These are phyloP conservation scores for Torulaspora gathmanii DNA, from an alignment of 805 yeast genomes.

Conservation along the genomic window DNA sequence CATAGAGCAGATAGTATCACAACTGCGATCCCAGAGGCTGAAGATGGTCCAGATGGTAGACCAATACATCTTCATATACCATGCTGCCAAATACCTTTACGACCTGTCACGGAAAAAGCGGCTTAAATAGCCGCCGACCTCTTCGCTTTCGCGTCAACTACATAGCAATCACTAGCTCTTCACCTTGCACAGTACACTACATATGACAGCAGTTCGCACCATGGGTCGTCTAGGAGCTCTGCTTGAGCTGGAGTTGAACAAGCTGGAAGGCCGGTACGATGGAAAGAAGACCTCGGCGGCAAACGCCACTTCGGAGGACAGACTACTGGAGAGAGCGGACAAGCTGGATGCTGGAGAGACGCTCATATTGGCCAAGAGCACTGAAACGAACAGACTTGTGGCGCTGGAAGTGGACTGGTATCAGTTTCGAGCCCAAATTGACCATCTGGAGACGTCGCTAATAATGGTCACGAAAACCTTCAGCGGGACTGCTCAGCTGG, in stretches of 20 bases:
- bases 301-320: neutral
- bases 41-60: constrained; percentile 37
- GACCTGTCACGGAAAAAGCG: constrained; percentile 3
- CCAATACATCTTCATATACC: constrained; percentile 34
- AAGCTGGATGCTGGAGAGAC: neutral
- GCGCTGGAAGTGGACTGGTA: constrained; percentile 2
- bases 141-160: neutral
- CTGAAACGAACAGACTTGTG: neutral
- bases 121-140: constrained; percentile 10
- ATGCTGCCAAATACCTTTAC: constrained; percentile 29
- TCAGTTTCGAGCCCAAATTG: neutral
- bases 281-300: neutral
- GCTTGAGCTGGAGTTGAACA: neutral
- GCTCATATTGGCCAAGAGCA: neutral
- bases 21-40: constrained; percentile 34
- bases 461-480: neutral
- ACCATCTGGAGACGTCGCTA: neutral
- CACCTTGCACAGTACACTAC: neutral
- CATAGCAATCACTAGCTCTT: neutral
- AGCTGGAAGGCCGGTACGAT: neutral
- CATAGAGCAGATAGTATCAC: constrained; percentile 34
- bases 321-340: neutral
- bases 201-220: neutral
- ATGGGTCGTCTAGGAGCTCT: neutral
- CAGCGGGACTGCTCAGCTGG: neutral